Base-by-base conservation (phyloP, 2,329 filamentous ascomycete species). In the Neofusicoccum ribis region DNA sequence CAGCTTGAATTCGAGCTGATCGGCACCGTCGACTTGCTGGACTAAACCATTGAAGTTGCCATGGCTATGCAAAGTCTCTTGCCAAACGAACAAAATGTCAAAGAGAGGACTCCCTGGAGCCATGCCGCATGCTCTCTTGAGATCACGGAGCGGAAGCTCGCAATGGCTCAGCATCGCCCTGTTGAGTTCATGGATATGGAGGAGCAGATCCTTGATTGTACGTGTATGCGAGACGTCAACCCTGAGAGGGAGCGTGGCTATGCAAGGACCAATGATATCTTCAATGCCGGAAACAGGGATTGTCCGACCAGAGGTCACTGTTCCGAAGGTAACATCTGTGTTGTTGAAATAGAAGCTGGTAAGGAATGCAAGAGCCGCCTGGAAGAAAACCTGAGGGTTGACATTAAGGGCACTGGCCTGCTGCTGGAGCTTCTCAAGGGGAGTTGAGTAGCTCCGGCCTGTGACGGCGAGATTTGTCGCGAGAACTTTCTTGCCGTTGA, bases 61-160 rank as follows among this genome's bases (percentile, higher is more conserved):
- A 34, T 80, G 63, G 15, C 76, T 74, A 1, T 76, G 68, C 17
- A 90, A 79, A 0, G 89, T 90, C 72, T 96, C 89, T 70, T 97
- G 93, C 82, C 93, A 97, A 0, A 93, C 88, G 70, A 96, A 89
- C 0, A 97, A 80, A 0, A 89, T 84, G 69, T 96, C 91, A 69
- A 94, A 97, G 0, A 96, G 77, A 1, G 78, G 77, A 44, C 86
- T 82, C 0, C 83, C 80, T 0, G 86, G 81, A 34, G 82, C 78
- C 0, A 89, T 67, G 0, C 83, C 84, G 3, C 84, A 85, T 1
- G 84, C 76, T 69, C 85, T 86, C 71, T 87, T 89, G 68, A 97
- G 91, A 1, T 92, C 87, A 0, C 86, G 79, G 2, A 96, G 81
- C 0, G 91, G 83, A 5, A 93, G 72, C 1, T 80, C 80, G 23